These are phyloP conservation scores for Tuber microsphaerosporum DNA, from an alignment of 495 filamentous ascomycete species.

Conservation along the genomic window DNA sequence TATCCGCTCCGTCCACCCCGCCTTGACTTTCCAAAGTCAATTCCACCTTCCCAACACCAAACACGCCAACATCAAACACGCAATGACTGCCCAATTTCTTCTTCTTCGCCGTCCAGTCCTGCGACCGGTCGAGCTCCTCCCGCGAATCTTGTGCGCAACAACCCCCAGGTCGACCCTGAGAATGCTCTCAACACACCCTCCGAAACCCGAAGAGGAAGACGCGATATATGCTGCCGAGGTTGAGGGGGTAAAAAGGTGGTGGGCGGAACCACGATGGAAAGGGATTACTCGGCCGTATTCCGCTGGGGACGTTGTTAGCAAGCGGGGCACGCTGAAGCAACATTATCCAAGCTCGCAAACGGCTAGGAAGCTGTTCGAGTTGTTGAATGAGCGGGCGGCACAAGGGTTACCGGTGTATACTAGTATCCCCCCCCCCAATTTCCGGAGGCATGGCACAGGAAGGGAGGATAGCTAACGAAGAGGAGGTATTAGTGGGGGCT, in stretches of 20 bases:
- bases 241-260: slow-evolving; percentile 78
- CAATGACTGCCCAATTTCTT: not conserved
- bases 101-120: slow-evolving; percentile 18
- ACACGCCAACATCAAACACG: not conserved
- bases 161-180: slow-evolving; percentile 1
- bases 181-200: slow-evolving; percentile 2
- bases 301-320: slow-evolving; percentile 82
- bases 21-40: not conserved
- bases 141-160: slow-evolving; percentile 38
- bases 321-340: slow-evolving; percentile 79
- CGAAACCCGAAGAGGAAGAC: slow-evolving; percentile 59
- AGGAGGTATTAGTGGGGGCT: slow-evolving; percentile 64
- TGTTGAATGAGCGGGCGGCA: slow-evolving; percentile 67
- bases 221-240: slow-evolving; percentile 71
- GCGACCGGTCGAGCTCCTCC: slow-evolving; percentile 3
- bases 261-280: slow-evolving; percentile 69
- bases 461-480: slow-evolving; percentile 3
- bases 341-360: slow-evolving; percentile 83
- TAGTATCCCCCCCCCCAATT: slow-evolving; percentile 49
- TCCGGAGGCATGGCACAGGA: not conserved
- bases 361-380: slow-evolving; percentile 87
- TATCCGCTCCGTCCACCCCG: not conserved
- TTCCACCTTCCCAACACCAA: not conserved
- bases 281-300: slow-evolving; percentile 89
- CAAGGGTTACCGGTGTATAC: slow-evolving; percentile 84